Base-by-base conservation (phyloP, 495 filamentous ascomycete species). In the Hyaloscypha hepaticicola region DNA sequence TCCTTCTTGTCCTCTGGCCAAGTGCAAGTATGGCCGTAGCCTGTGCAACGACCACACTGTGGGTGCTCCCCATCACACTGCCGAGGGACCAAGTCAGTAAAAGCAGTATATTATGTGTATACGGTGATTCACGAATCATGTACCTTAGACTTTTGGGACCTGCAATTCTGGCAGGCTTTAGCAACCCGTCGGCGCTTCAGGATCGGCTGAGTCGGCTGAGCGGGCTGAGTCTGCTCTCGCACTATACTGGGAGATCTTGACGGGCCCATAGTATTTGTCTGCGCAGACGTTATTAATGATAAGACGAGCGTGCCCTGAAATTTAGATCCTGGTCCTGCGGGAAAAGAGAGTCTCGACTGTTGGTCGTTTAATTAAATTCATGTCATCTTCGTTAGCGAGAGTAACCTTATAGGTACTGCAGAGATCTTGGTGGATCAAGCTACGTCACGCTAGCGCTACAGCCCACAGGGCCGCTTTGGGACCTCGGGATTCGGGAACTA, bases 31-130 rank as follows among this genome's bases (percentile, higher is more conserved):
- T 70, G 71, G 11, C 69, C 67, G 51, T 73, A 73, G 11, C 72
- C 72, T 48, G 62, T 62, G 50, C 72, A 73, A 56, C 72, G 62
- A 28, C 69, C 61, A 41, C 72, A 73, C 1, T 68, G 49, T 16
- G 72, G 72, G 27, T 67, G 72, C 29, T 59, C 50, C 19, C 72
- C 72, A 66, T 73, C 72, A 41, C 72, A 73, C 72, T 73, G 34
- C 41, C 33, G 19, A 51, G 38, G 38, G 38, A 58, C 55, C 31
- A 60, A 45, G 22, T 45, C 21, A 60, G 31, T 7, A 60, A 45
- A 45, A 22, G 31, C 24, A 9, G 34, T 21, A 58, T 58, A 19
- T n/a, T 49, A 24, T 21, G 9, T 48, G 38, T 6, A 5, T 45
- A 60, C 55, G 22, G 25, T 16, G 25, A 21, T 16, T 50, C 33